Conservation (phyloP, 257 asterid genomes). For the Striga asiatica region DNA sequence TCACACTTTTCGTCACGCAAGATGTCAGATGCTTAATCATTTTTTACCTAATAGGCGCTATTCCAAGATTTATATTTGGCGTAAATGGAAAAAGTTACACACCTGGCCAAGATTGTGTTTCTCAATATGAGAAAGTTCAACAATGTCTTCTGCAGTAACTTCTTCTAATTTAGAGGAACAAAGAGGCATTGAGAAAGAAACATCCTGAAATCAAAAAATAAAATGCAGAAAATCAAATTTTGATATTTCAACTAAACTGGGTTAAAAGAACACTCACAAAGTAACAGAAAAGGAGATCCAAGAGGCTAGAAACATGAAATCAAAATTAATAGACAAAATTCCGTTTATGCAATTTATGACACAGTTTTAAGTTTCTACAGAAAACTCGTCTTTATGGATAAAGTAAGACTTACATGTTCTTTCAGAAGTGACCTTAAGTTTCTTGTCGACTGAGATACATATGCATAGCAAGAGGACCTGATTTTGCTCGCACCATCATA, state of each 20-base stretch:
- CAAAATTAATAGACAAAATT: not conserved
- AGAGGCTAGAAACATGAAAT: constrained; percentile 8
- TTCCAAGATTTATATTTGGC: not conserved
- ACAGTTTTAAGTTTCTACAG: too few relatives aligned
- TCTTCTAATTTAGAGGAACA: constrained; percentile 67
- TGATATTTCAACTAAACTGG: not conserved
- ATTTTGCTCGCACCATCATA: constrained; percentile 29
- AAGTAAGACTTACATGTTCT: constrained; percentile 57
- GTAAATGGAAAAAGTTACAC: constrained; percentile 12
- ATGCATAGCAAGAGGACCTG: constrained; percentile 54
- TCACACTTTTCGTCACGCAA: not conserved
- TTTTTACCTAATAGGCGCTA: constrained; percentile 2
- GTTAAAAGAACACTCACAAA: constrained; percentile 6
- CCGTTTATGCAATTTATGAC: too few relatives aligned
- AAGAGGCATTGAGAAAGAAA: constrained; percentile 85
- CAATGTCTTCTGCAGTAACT: constrained; percentile 63
- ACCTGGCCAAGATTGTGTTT: constrained; percentile 78
- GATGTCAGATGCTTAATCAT: constrained; percentile 9
- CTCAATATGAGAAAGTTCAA: constrained; percentile 67
- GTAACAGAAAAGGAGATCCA: constrained; percentile 3
- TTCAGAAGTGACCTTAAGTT: constrained; percentile 71
- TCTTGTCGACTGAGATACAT: constrained; percentile 84
- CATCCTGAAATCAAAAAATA: constrained; percentile 43
- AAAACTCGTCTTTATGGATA: constrained; percentile 9
- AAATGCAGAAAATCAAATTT: too few relatives aligned